These are phyloP conservation scores for Annulohypoxylon moriforme DNA, from an alignment of 495 filamentous ascomycete genomes.

Conservation along the genomic window DNA sequence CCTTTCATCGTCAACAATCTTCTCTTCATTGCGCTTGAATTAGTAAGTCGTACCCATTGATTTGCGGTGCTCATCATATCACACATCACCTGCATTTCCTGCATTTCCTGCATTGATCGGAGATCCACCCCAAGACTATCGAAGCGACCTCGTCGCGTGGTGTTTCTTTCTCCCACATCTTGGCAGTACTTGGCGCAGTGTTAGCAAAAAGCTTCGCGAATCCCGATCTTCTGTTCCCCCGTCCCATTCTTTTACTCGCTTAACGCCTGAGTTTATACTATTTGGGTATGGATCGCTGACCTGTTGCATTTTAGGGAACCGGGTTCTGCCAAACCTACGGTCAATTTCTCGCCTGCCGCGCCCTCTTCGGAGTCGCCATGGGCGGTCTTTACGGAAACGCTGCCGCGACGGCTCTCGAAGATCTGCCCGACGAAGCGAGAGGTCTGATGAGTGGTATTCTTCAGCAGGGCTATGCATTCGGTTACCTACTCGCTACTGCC, in stretches of 20 bases:
- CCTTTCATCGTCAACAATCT: conserved; percentile 86
- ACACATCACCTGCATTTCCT: conserved; percentile 14
- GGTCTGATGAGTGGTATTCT: conserved; percentile 84
- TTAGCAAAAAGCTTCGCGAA: conserved; percentile 50
- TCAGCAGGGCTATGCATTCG: conserved; percentile 91
- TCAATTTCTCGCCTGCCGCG: conserved; percentile 81
- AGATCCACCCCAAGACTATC: conserved; percentile 16
- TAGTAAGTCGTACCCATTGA: conserved; percentile 53
- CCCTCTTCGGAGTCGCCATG: conserved; percentile 92
- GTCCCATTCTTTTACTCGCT: neutral
- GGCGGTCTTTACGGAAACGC: conserved; percentile 90
- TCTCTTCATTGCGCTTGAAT: conserved; percentile 82
- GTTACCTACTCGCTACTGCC: conserved; percentile 82
- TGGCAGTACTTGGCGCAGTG: conserved; percentile 48
- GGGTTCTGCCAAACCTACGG: conserved; percentile 82
- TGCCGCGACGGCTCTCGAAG: conserved; percentile 86
- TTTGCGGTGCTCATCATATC: conserved; percentile 14
- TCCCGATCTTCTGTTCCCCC: conserved; percentile 9
- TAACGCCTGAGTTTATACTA: neutral
- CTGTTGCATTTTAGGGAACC: conserved; percentile 61
- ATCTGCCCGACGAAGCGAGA: conserved; percentile 77
- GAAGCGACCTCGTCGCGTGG: conserved; percentile 29
- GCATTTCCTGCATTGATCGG: conserved; percentile 24
- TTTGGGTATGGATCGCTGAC: conserved; percentile 33
- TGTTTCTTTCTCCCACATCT: conserved; percentile 28